Percentiles rank a stretch among this genome's conserved stretches.
Evolutionary conservation across 768 basidiomycete species (phyloP).

Genomic region (Epithele typhae): DNA sequence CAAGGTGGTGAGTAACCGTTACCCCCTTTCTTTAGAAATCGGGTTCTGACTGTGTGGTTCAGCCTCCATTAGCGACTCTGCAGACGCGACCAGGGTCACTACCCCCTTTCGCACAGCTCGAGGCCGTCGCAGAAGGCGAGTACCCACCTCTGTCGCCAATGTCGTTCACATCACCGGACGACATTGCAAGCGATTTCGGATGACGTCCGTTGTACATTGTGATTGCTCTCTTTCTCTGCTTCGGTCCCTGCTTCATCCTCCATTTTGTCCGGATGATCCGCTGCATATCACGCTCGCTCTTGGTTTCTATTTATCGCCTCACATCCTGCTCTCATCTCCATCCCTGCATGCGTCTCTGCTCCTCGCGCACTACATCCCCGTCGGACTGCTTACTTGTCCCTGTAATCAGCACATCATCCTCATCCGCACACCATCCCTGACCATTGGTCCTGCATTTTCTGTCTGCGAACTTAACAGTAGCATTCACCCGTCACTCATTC

Average conservation of each 20-base stretch:
- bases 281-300: slow-evolving; percentile 20
- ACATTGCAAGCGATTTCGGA: slow-evolving; percentile 30
- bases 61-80: slow-evolving; percentile 20
- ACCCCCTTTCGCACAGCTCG: slow-evolving; percentile 77
- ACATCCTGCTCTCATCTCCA: slow-evolving; percentile 15
- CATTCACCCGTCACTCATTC: slow-evolving; percentile 14
- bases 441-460: neutral
- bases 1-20: slow-evolving; percentile 68
- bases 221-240: neutral
- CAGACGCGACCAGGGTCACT: slow-evolving; percentile 35
- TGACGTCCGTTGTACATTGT: slow-evolving; percentile 11
- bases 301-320: slow-evolving; percentile 17
- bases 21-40: neutral
- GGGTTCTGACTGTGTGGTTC: neutral
- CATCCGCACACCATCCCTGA: slow-evolving; percentile 1
- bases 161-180: slow-evolving; percentile 57
- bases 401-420: neutral
- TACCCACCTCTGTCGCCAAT: slow-evolving; percentile 71
- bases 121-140: slow-evolving; percentile 79
- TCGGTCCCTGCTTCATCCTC: slow-evolving; percentile 5
- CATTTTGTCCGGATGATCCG: slow-evolving; percentile 7
- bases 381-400: neutral
- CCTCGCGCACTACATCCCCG: slow-evolving; percentile 1
- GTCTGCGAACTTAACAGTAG: slow-evolving; percentile 12
- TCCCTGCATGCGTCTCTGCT: slow-evolving; percentile 7